phyloP scores from a whole-genome alignment of 2,329 filamentous ascomycete species.

The Fusarium neocosmosporiellum region DNA sequence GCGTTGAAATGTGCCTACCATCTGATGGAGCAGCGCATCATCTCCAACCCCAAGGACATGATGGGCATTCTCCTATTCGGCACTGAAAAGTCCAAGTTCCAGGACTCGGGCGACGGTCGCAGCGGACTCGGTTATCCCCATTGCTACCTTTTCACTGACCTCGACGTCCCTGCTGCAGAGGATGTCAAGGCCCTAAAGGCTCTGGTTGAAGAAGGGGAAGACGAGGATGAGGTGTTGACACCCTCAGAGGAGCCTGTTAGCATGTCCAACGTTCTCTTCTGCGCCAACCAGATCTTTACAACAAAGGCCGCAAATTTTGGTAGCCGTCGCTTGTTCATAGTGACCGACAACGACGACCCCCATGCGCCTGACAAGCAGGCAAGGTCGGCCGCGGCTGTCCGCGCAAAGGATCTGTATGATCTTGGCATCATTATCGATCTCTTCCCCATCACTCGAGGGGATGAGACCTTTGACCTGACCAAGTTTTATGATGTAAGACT shows the following conservation, averaged over 20 bases:
- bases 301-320: conserved; percentile 95
- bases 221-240: conserved; percentile 74
- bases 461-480: conserved; percentile 79
- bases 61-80: conserved; percentile 95
- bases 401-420: conserved; percentile 95
- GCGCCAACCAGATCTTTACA: conserved; percentile 95
- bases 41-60: conserved; percentile 95
- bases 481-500: conserved; percentile 88
- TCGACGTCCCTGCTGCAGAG: conserved; percentile 86
- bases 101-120: conserved; percentile 71
- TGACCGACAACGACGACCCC: conserved; percentile 93
- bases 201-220: conserved; percentile 82
- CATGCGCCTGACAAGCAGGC: conserved; percentile 78
- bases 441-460: conserved; percentile 83
- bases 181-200: conserved; percentile 85
- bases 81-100: conserved; percentile 85
- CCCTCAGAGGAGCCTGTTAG: conserved; percentile 76
- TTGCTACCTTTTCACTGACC: conserved; percentile 90
- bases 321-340: conserved; percentile 91
- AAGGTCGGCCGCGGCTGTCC: conserved; percentile 81
- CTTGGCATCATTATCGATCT: conserved; percentile 91
- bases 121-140: conserved; percentile 80
- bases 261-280: conserved; percentile 93
- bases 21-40: conserved; percentile 98
- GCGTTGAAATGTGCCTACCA: conserved; percentile 94